phyloP scores from a whole-genome alignment of 2,329 filamentous ascomycete genomes.

The Ophiostoma novo-ulmi region DNA sequence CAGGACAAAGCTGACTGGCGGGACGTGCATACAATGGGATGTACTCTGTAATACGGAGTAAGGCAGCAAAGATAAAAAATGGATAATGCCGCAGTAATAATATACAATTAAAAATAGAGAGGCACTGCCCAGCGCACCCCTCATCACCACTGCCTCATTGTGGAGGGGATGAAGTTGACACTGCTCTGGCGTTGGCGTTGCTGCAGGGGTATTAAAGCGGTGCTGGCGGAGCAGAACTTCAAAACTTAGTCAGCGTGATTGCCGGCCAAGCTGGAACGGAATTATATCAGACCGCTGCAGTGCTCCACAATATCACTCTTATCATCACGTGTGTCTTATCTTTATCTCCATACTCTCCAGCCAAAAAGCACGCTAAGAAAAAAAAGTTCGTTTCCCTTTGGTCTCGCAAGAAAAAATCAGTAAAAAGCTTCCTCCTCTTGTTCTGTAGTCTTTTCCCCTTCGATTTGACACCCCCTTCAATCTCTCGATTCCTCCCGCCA shows the following conservation, averaged over 20 bases:
- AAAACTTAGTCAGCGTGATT: not conserved
- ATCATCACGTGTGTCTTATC: conserved; percentile 13
- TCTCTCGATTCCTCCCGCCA: not conserved
- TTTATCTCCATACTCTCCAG: not conserved
- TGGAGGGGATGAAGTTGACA: conserved; percentile 7
- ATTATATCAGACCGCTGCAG: conserved; percentile 1
- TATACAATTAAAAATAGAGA: conserved; percentile 1
- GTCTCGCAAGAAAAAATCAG: conserved; percentile 15
- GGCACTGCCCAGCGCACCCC: not conserved
- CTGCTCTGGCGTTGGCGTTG: not conserved
- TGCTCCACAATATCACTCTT: conserved; percentile 12
- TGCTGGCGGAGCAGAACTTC: not conserved
- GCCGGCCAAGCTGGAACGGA: conserved; percentile 4
- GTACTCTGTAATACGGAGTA: not conserved
- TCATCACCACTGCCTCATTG: conserved; percentile 14
- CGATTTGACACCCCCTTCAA: conserved; percentile 10
- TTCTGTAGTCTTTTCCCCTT: conserved; percentile 11
- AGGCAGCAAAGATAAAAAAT: not conserved
- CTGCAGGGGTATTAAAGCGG: not conserved
- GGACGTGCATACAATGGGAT: not conserved
- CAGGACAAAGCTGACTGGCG: not conserved
- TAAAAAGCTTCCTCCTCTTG: conserved; percentile 15
- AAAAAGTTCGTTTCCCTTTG: conserved; percentile 22
- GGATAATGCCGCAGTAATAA: not conserved
- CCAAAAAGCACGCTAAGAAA: conserved; percentile 19